A percentile compares a stretch with the other conserved stretches of the same genome.
Conservation (phyloP, 768 basidiomycete species). For the Clitopilus passeckerianus region DNA sequence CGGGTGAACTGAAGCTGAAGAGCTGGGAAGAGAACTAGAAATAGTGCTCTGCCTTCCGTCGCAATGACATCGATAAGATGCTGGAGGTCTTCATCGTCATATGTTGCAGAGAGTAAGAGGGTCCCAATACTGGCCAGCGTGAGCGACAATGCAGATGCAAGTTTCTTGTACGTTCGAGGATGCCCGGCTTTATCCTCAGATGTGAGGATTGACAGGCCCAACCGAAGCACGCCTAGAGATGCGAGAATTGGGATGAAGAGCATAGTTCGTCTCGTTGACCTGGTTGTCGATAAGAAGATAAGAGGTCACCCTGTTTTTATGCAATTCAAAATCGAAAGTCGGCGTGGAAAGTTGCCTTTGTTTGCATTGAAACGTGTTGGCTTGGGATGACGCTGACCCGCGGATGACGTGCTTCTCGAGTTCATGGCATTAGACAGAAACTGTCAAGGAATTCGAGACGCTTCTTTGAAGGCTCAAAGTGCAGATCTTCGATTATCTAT, state of each 20-base stretch:
- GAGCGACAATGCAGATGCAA: background rate
- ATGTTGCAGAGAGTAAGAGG: background rate
- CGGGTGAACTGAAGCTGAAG: background rate
- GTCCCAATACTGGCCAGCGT: background rate
- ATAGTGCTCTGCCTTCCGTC: background rate
- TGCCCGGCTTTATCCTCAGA: background rate
- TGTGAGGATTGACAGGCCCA: background rate
- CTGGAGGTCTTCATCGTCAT: background rate
- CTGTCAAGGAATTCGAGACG: background rate
- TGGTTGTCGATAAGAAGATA: background rate
- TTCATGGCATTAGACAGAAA: background rate
- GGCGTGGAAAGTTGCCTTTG: background rate
- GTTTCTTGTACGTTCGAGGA: background rate
- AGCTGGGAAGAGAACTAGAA: background rate
- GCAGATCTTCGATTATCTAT: background rate
- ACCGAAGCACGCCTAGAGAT: background rate
- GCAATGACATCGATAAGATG: background rate
- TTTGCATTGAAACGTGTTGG: background rate
- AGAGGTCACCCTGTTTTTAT: background rate
- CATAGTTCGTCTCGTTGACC: background rate
- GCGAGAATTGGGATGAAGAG: background rate
- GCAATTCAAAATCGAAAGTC: background rate
- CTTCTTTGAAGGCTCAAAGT: background rate
- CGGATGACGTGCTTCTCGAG: background rate
- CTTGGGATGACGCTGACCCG: background rate